phyloP scores from a whole-genome alignment of 768 basidiomycete genomes.

The Boletus rubropictus region DNA sequence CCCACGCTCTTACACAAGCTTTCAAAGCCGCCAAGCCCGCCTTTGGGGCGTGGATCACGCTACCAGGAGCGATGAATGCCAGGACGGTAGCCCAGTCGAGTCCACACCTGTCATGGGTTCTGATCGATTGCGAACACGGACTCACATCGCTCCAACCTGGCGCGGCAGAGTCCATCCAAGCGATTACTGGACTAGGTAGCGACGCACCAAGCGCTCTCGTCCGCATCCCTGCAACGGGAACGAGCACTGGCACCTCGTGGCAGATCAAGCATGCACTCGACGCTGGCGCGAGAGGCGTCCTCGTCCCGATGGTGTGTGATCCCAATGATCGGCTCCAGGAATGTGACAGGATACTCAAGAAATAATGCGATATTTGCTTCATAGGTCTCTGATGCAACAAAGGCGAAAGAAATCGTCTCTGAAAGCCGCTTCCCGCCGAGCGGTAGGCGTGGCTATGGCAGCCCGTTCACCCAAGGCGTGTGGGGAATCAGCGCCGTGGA shows the following conservation, averaged over 20 bases:
- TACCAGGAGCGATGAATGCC: slow-evolving; percentile 54
- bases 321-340: not conserved
- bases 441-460: slow-evolving; percentile 62
- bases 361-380: not conserved
- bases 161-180: slow-evolving; percentile 50
- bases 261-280: slow-evolving; percentile 71
- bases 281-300: slow-evolving; percentile 56
- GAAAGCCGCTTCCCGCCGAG: slow-evolving; percentile 58
- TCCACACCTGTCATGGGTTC: slow-evolving; percentile 54
- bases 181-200: slow-evolving; percentile 43
- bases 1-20: slow-evolving; percentile 48
- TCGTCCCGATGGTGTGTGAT: slow-evolving; percentile 59
- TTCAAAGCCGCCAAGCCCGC: slow-evolving; percentile 55
- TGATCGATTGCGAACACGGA: slow-evolving; percentile 68
- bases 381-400: slow-evolving; percentile 49
- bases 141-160: slow-evolving; percentile 50
- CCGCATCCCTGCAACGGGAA: slow-evolving; percentile 59
- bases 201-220: slow-evolving; percentile 51
- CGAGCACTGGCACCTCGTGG: slow-evolving; percentile 52
- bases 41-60: slow-evolving; percentile 62
- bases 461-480: slow-evolving; percentile 51
- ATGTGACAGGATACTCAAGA: not conserved
- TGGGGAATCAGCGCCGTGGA: slow-evolving; percentile 51
- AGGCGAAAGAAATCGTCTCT: slow-evolving; percentile 50
- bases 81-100: slow-evolving; percentile 54